These are phyloP conservation scores for Candida multigemmis DNA, from an alignment of 805 yeast genomes.

Conservation along the genomic window DNA sequence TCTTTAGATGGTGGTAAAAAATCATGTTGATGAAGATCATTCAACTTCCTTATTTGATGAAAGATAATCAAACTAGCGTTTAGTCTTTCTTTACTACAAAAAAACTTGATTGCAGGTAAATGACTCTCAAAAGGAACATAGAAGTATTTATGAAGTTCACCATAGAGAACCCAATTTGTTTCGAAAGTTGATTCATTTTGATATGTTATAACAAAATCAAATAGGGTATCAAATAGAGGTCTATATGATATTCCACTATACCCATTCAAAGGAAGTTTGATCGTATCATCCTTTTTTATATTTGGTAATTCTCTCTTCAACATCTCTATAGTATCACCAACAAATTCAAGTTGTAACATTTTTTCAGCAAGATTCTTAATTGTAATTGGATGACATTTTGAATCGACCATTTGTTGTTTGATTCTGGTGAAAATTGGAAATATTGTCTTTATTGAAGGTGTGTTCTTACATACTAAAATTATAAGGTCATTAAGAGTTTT, in stretches of 20 bases:
- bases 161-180: slow-evolving; percentile 54
- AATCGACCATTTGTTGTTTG: slow-evolving; percentile 24
- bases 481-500: slow-evolving; percentile 38
- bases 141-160: slow-evolving; percentile 46
- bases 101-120: slow-evolving; percentile 48
- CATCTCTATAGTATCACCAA: slow-evolving; percentile 33
- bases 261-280: slow-evolving; percentile 16
- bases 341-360: slow-evolving; percentile 25
- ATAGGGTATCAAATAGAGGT: slow-evolving; percentile 17
- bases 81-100: slow-evolving; percentile 45
- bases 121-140: slow-evolving; percentile 50
- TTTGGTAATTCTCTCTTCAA: slow-evolving; percentile 30
- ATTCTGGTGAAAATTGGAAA: slow-evolving; percentile 25
- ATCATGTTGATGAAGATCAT: slow-evolving; percentile 36
- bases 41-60: slow-evolving; percentile 47
- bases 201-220: slow-evolving; percentile 20
- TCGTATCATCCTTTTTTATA: slow-evolving; percentile 17
- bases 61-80: slow-evolving; percentile 57
- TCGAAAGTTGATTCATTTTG: slow-evolving; percentile 21
- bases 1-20: slow-evolving; percentile 30
- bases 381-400: slow-evolving; percentile 16
- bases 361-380: slow-evolving; percentile 15
- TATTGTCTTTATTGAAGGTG: slow-evolving; percentile 16
- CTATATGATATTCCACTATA: slow-evolving; percentile 16
- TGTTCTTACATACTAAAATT: slow-evolving; percentile 16